Evolutionary conservation across 1,139 yeast species (phyloP).

Genomic region (Debaryomycetaceae sp.): DNA sequence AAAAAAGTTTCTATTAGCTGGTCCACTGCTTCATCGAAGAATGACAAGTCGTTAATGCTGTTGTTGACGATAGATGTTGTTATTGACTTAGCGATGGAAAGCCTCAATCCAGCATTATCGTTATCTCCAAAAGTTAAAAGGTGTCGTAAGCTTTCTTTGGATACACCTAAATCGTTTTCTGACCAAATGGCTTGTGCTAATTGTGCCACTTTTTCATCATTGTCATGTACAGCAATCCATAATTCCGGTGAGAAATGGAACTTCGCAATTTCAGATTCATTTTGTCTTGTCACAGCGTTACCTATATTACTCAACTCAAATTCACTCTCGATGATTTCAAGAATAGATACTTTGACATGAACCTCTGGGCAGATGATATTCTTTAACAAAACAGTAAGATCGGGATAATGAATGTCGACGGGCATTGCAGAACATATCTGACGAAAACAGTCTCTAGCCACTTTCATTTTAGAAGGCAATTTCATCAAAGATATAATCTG

Average conservation of each 20-base stretch:
- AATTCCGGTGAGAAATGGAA: conserved; percentile 55
- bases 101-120: conserved; percentile 59
- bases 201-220: conserved; percentile 58
- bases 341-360: conserved; percentile 72
- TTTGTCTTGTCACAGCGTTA: conserved; percentile 10
- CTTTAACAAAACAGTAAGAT: conserved; percentile 57
- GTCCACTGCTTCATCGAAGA: conserved; percentile 36
- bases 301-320: conserved; percentile 64
- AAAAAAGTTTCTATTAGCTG: conserved; percentile 53
- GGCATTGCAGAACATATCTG: conserved; percentile 75
- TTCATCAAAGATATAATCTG: conserved; percentile 66
- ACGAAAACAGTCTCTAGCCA: conserved; percentile 78
- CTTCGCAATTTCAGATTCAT: no score
- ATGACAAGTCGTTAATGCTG: conserved; percentile 14
- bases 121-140: conserved; percentile 51
- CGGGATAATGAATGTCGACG: conserved; percentile 51
- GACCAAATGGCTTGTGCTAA: conserved; percentile 82
- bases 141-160: conserved; percentile 38
- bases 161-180: conserved; percentile 58
- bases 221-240: conserved; percentile 78
- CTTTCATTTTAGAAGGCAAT: conserved; percentile 73
- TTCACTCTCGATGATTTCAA: conserved; percentile 85
- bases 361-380: conserved; percentile 58
- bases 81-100: conserved; percentile 63
- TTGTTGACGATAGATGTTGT: conserved; percentile 35